Conservation (phyloP, 805 yeast species). For the Suhomyces emberorum region DNA sequence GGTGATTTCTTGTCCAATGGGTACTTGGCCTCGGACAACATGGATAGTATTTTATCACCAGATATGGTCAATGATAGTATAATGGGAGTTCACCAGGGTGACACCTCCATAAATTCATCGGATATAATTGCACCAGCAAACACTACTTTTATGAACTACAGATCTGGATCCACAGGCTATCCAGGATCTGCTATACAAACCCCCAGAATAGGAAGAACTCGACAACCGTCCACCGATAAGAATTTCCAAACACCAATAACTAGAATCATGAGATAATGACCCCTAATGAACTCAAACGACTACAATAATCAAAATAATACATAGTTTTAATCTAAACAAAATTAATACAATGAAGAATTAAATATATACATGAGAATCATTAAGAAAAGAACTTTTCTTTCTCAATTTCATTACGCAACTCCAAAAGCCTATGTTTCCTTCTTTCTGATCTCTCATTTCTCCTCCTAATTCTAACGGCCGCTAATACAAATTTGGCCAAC, state of each 20-base stretch:
- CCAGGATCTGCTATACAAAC: conserved; percentile 29
- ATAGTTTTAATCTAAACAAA: too few relatives aligned
- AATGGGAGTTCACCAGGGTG: conserved; percentile 26
- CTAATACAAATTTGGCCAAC: conserved; percentile 38
- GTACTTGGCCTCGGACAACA: conserved; percentile 10
- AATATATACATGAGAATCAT: neutral
- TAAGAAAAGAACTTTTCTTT: conserved; percentile 15
- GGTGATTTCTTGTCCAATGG: conserved; percentile 36
- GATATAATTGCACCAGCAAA: conserved; percentile 23
- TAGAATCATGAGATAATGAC: conserved; percentile 28
- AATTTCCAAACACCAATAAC: conserved; percentile 42
- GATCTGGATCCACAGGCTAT: conserved; percentile 16
- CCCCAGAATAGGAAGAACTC: conserved; percentile 35
- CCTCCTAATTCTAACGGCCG: conserved; percentile 31
- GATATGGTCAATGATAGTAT: conserved; percentile 25
- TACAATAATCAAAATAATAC: neutral
- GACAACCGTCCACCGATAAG: conserved; percentile 38
- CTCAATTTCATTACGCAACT: conserved; percentile 31
- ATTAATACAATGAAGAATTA: too few relatives aligned
- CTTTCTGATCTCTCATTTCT: conserved; percentile 26
- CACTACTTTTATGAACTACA: conserved; percentile 22
- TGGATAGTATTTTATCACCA: conserved; percentile 13
- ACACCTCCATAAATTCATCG: conserved; percentile 31
- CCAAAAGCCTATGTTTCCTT: conserved; percentile 23
- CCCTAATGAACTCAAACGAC: neutral